phyloP scores from a whole-genome alignment of 495 filamentous ascomycete genomes.

The Podospora didyma region DNA sequence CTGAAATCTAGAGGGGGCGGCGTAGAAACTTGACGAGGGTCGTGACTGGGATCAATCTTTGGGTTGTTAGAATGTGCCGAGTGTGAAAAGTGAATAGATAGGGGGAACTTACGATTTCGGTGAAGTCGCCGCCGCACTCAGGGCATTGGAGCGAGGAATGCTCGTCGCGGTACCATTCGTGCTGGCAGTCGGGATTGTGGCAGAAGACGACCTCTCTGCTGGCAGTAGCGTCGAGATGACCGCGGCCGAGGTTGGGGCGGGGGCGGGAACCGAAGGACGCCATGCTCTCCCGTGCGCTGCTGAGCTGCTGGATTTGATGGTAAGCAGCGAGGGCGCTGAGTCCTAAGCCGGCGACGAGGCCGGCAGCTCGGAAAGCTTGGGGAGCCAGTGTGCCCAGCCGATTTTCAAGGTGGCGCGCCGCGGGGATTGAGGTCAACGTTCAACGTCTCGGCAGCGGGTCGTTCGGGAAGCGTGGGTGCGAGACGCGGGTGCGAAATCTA shows the following conservation, averaged over 20 bases:
- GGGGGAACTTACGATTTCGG: conserved; percentile 66
- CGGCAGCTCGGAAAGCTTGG: conserved; percentile 42
- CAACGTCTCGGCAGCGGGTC: too few relatives aligned
- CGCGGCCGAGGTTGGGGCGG: conserved; percentile 25
- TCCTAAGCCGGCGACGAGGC: conserved; percentile 48
- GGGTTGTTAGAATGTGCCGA: conserved; percentile 15
- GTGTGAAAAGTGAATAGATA: conserved; percentile 3
- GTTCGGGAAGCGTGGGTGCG: too few relatives aligned
- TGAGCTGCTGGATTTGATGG: conserved; percentile 30
- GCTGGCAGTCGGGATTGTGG: conserved; percentile 58
- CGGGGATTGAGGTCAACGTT: too few relatives aligned
- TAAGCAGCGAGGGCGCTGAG: conserved; percentile 44
- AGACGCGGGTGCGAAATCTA: too few relatives aligned
- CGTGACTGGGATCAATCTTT: conserved; percentile 37
- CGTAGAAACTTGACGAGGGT: conserved; percentile 33
- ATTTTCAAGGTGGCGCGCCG: neutral
- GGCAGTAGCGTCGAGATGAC: conserved; percentile 37
- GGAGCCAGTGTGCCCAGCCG: conserved; percentile 39
- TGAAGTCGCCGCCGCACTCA: conserved; percentile 70
- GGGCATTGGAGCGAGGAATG: conserved; percentile 64
- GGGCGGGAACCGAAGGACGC: conserved; percentile 14
- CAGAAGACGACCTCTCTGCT: conserved; percentile 73
- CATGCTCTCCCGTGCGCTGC: conserved; percentile 37
- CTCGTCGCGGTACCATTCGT: conserved; percentile 74
- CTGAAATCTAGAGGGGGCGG: conserved; percentile 14